These are phyloP conservation scores for Hypoxylon intermedium DNA, from an alignment of 495 filamentous ascomycete species.

Conservation along the genomic window DNA sequence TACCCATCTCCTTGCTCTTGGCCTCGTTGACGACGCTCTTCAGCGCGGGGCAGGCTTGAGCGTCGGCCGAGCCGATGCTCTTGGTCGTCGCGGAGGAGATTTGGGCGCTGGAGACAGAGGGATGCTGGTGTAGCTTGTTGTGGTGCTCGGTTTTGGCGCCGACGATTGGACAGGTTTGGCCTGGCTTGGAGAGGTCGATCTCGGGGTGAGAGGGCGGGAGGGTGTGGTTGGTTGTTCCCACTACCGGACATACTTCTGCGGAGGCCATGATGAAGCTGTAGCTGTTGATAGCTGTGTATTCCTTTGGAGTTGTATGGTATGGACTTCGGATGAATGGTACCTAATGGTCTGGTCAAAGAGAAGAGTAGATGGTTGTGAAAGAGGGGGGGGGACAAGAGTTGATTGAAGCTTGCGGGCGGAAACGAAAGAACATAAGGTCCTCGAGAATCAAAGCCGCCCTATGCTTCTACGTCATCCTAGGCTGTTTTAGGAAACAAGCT, in stretches of 20 bases:
- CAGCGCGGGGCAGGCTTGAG: constrained; percentile 54
- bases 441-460: background rate
- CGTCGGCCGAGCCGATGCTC: constrained; percentile 44
- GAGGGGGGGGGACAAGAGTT: background rate
- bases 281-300: constrained; percentile 1
- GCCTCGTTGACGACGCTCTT: constrained; percentile 48
- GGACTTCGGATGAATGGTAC: no score
- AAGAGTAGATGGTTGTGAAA: background rate
- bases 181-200: constrained; percentile 53
- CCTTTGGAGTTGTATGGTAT: background rate
- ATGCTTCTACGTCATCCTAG: constrained; percentile 29
- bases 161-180: constrained; percentile 53
- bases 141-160: constrained; percentile 57
- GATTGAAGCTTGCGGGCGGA: background rate
- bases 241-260: constrained; percentile 49
- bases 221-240: constrained; percentile 55
- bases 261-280: constrained; percentile 29
- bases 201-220: constrained; percentile 52
- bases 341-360: background rate
- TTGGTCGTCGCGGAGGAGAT: constrained; percentile 36
- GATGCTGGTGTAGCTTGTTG: constrained; percentile 53
- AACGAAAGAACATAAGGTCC: background rate
- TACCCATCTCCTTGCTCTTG: constrained; percentile 52
- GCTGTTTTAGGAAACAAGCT: constrained; percentile 30
- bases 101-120: constrained; percentile 43